Conservation (phyloP, 768 basidiomycete genomes). For the Xerocomus potaroensis region DNA sequence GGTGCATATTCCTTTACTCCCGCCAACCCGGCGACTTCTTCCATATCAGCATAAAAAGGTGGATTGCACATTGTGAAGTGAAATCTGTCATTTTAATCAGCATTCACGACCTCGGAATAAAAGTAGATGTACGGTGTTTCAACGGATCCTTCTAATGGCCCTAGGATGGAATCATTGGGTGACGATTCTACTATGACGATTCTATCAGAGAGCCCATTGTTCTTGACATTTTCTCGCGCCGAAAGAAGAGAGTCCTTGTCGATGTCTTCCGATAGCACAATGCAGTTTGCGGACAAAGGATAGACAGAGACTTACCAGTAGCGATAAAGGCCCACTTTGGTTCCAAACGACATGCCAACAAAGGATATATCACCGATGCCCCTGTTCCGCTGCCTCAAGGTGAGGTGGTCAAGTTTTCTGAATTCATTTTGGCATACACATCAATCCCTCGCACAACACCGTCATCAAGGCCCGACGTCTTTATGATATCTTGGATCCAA, state of each 20-base stretch:
- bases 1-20: conserved; percentile 63
- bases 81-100: too few species aligned
- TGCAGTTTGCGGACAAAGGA: background rate
- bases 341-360: conserved; percentile 59
- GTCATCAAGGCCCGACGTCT: conserved; percentile 23
- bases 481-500: conserved; percentile 73
- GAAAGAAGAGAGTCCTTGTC: conserved; percentile 55
- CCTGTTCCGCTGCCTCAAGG: conserved; percentile 70
- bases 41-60: conserved; percentile 79
- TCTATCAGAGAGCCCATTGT: conserved; percentile 50
- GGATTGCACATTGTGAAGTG: conserved; percentile 95
- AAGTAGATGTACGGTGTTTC: conserved; percentile 5
- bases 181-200: conserved; percentile 45
- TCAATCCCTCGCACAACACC: conserved; percentile 54
- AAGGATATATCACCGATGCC: conserved; percentile 83
- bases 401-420: background rate
- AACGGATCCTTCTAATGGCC: conserved; percentile 11
- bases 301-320: conserved; percentile 47
- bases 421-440: conserved; percentile 47
- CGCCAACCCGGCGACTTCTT: conserved; percentile 60
- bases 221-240: conserved; percentile 54
- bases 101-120: background rate
- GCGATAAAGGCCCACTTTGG: conserved; percentile 57
- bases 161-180: conserved; percentile 42
- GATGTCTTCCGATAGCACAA: conserved; percentile 54